Conservation (phyloP, 2,329 filamentous ascomycete genomes). For the Exophiala sp. region DNA sequence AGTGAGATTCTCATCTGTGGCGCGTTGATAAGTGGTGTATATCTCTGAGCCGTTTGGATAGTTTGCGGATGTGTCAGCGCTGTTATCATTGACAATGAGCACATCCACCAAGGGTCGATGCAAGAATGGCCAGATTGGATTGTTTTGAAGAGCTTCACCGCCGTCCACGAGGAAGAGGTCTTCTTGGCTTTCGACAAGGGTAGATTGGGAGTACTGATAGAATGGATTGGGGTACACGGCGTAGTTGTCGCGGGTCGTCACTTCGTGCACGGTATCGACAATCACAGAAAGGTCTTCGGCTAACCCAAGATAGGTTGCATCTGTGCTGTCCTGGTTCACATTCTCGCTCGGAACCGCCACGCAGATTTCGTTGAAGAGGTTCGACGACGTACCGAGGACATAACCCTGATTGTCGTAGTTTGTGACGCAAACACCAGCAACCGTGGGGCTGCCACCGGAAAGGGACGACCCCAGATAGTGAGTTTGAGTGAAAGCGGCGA, state of each 20-base stretch:
- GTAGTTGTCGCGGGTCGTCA: slow-evolving; percentile 39
- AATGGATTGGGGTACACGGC: slow-evolving; percentile 62
- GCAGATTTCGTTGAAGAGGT: slow-evolving; percentile 41
- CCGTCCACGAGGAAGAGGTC: slow-evolving; percentile 51
- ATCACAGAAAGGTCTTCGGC: slow-evolving; percentile 29
- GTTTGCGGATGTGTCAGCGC: slow-evolving; percentile 55
- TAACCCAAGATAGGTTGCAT: background rate
- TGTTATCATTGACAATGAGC: slow-evolving; percentile 63
- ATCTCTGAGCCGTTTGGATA: slow-evolving; percentile 62
- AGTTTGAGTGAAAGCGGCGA: slow-evolving; percentile 59
- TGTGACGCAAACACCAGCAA: slow-evolving; percentile 29
- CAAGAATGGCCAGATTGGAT: slow-evolving; percentile 50
- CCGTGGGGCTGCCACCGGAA: slow-evolving; percentile 41
- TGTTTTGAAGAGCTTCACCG: slow-evolving; percentile 50
- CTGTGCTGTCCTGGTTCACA: background rate
- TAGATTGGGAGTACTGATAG: slow-evolving; percentile 47
- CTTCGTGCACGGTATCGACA: slow-evolving; percentile 31
- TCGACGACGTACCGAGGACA: slow-evolving; percentile 44
- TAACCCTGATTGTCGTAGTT: slow-evolving; percentile 51
- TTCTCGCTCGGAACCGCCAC: slow-evolving; percentile 22
- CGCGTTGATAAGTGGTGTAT: slow-evolving; percentile 56
- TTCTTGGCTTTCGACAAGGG: slow-evolving; percentile 35
- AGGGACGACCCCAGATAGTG: slow-evolving; percentile 60
- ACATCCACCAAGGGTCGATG: slow-evolving; percentile 58
- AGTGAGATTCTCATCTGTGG: slow-evolving; percentile 46